Evolutionary conservation across 2,329 filamentous ascomycete species (phyloP).

Genomic region (Colletotrichum limetticola): DNA sequence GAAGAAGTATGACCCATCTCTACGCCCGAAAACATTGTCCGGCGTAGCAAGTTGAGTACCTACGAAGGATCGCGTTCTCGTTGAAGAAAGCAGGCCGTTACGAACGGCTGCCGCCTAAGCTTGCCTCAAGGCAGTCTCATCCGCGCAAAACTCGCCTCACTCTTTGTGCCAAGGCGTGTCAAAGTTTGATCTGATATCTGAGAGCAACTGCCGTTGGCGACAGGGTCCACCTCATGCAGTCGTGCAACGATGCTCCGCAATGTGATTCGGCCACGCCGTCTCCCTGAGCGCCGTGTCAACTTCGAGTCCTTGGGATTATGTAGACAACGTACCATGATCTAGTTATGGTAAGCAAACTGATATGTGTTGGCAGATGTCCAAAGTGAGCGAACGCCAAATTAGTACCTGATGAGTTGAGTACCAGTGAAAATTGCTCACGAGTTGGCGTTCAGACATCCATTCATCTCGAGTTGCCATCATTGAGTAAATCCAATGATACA

Average conservation of each 20-base stretch:
- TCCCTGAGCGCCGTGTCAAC: not conserved
- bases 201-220: not conserved
- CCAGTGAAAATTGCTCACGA: not conserved
- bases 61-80: not conserved
- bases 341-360: not conserved
- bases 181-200: not conserved
- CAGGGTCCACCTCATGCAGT: not conserved
- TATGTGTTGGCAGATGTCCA: not conserved
- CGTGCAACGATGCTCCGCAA: not conserved
- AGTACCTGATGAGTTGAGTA: not conserved
- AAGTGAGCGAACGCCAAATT: too few species aligned
- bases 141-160: not conserved
- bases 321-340: not conserved
- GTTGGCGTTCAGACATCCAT: too few species aligned
- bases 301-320: not conserved
- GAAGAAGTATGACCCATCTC: too few species aligned
- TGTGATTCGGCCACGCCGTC: not conserved
- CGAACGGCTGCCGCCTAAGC: not conserved
- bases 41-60: not conserved
- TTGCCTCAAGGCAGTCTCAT: not conserved
- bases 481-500: too few species aligned
- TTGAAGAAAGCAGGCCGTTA: not conserved
- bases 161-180: not conserved
- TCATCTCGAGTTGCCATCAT: too few species aligned
- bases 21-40: not conserved